Evolutionary conservation across 495 filamentous ascomycete species (phyloP).

Genomic region (Astrothelium subdiscretum): DNA sequence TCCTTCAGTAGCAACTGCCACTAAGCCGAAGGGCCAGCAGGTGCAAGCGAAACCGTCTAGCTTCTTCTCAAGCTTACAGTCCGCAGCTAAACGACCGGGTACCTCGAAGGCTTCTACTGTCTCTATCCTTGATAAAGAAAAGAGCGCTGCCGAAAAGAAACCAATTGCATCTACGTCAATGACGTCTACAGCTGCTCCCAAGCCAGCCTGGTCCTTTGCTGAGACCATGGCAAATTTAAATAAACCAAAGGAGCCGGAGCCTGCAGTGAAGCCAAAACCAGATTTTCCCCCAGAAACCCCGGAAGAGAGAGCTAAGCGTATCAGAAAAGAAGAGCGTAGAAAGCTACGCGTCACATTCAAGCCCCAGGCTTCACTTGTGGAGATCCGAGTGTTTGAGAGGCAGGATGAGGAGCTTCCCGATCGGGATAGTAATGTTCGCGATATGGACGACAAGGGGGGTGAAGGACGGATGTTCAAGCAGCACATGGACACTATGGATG

Average conservation of each 20-base stretch:
- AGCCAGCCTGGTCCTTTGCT: slow-evolving; percentile 35
- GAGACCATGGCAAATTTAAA: slow-evolving; percentile 51
- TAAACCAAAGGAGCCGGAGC: slow-evolving; percentile 49
- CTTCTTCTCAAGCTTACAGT: slow-evolving; percentile 47
- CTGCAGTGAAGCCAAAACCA: slow-evolving; percentile 37
- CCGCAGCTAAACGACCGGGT: slow-evolving; percentile 50
- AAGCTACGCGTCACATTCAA: slow-evolving; percentile 62
- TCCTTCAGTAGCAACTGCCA: slow-evolving; percentile 15
- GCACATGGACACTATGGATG: slow-evolving; percentile 46
- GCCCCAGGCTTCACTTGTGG: slow-evolving; percentile 56
- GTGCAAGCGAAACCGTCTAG: slow-evolving; percentile 45
- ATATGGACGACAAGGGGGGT: slow-evolving; percentile 56
- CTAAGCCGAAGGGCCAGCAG: slow-evolving; percentile 38
- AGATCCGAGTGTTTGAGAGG: slow-evolving; percentile 63
- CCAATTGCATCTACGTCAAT: slow-evolving; percentile 34
- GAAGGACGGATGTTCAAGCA: slow-evolving; percentile 78
- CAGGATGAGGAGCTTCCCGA: slow-evolving; percentile 73
- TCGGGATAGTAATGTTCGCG: slow-evolving; percentile 50
- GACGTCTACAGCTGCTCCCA: slow-evolving; percentile 22
- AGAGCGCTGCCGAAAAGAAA: slow-evolving; percentile 22
- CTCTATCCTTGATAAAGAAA: slow-evolving; percentile 11
- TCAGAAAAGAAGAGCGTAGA: slow-evolving; percentile 68
- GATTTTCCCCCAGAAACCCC: slow-evolving; percentile 56
- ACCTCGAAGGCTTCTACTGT: slow-evolving; percentile 40
- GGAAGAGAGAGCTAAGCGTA: slow-evolving; percentile 58